Base-by-base conservation (phyloP, 305 asterid species). In the Fraxinus paxiana region DNA sequence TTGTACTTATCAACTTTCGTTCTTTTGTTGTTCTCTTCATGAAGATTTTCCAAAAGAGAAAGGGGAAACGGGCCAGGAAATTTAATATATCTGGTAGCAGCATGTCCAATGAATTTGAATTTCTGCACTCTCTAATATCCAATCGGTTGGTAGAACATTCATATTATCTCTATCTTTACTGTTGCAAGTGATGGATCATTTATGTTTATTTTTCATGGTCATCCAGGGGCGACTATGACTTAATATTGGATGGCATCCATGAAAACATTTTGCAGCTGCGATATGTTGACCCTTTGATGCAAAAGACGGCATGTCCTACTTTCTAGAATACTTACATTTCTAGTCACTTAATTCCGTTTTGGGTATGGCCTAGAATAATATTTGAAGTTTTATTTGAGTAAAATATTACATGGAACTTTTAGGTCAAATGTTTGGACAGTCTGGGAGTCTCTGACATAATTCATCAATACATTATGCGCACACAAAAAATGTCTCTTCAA, bases 211-310 rank as follows among this genome's bases (percentile, higher is more conserved):
- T 63, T 81, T 86, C 74, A 78, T 82, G 80, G 59, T 83, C 77
- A 77, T 85, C 84, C 95, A 96, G 99, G 28, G 98, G 98, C 12
- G 97, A 93, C 81, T 91, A 90, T 83, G 99, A 96, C 87, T 89
- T 91, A 89, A 89, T 96, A 80, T 88, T 92, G 82, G 96, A 92
- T 75, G 99, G 99, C 82, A 90, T 96, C 83, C 95, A 94, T 80
- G 99, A 96, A 87, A 96, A 96, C 81, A 85, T 94, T 59, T 82
- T 91, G 90, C 93, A 86, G 82, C 99, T 96, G 71, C 89, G 85
- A 76, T 96, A 91, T 91, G 91, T 91, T 72, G 99, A 96, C 88
- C 98, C 99, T 41, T 37, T 94, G 88, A 92, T 96, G 98, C 92
- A 86, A 78, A 96, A 92, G 88, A 96, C 98, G 80, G 99, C 94